A percentile compares a stretch with the other conserved stretches of the same genome.
Conservation (phyloP, 805 yeast species). For the Wickerhamomyces alni region DNA sequence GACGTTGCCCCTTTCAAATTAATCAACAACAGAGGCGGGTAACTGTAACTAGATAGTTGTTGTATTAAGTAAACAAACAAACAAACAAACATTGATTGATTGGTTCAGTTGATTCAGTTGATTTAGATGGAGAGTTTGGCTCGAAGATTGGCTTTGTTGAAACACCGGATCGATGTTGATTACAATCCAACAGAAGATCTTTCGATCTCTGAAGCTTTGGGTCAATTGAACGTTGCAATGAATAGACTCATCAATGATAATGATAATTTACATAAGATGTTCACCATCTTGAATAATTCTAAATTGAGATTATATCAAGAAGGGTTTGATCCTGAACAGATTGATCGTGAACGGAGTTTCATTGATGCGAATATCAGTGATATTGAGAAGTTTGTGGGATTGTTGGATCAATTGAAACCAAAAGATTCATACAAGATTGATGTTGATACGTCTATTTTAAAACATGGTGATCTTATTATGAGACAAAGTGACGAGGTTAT, state of each 20-base stretch:
- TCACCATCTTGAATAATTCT: not conserved
- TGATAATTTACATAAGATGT: not conserved
- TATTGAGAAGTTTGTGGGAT: not conserved
- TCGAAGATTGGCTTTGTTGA: not conserved
- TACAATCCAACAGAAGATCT: not conserved
- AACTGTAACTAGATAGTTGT: not conserved
- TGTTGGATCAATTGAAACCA: not conserved
- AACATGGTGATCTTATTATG: not conserved
- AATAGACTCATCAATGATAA: not conserved
- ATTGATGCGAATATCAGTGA: not conserved
- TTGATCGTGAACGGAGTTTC: not conserved
- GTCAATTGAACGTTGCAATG: not conserved
- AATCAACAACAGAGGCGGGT: not conserved
- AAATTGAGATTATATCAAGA: not conserved
- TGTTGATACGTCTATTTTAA: not conserved
- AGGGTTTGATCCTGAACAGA: not conserved
- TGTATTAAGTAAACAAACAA: too few species aligned
- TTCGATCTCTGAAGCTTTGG: not conserved
- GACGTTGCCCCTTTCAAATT: slow-evolving; percentile 1
- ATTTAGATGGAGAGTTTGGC: not conserved
- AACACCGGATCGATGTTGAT: not conserved
- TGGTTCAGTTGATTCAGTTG: too few species aligned
- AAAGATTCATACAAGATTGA: not conserved
- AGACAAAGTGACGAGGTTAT: slow-evolving; percentile 2
- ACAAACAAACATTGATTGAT: too few species aligned